phyloP scores from a whole-genome alignment of 192 early-diverging fungal species.

The Ambispora gerdemannii region DNA sequence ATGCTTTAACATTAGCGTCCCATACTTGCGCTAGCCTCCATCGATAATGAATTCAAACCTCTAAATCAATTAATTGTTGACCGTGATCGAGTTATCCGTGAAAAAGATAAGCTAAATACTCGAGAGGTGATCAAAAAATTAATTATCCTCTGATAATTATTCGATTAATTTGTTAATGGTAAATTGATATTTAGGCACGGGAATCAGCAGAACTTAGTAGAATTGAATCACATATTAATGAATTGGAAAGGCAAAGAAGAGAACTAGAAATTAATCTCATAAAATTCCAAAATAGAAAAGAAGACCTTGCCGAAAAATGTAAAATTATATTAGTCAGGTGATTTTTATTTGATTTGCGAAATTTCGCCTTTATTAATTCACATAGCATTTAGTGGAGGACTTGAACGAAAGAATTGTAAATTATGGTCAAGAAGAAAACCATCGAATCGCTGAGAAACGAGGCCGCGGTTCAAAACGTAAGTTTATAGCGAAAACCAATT shows the following conservation, averaged over 20 bases:
- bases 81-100: conserved; percentile 48
- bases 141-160: too few species aligned
- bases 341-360: neutral
- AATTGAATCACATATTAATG: conserved; percentile 47
- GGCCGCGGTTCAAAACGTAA: conserved; percentile 7
- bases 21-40: conserved; percentile 30
- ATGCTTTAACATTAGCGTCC: neutral
- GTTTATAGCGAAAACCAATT: neutral
- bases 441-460: conserved; percentile 4
- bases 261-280: conserved; percentile 41
- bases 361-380: neutral
- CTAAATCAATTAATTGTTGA: conserved; percentile 48
- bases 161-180: too few species aligned
- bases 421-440: conserved; percentile 37
- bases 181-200: conserved; percentile 37
- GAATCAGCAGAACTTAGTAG: conserved; percentile 46
- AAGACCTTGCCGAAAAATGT: conserved; percentile 43
- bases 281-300: conserved; percentile 46
- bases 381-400: conserved; percentile 41
- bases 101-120: conserved; percentile 47
- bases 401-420: conserved; percentile 44
- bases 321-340: conserved; percentile 16
- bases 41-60: conserved; percentile 37
- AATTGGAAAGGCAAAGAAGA: conserved; percentile 41
- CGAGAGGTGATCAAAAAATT: conserved; percentile 43